Base-by-base conservation (phyloP, 306 rosid genomes). In the Lupinus albus region DNA sequence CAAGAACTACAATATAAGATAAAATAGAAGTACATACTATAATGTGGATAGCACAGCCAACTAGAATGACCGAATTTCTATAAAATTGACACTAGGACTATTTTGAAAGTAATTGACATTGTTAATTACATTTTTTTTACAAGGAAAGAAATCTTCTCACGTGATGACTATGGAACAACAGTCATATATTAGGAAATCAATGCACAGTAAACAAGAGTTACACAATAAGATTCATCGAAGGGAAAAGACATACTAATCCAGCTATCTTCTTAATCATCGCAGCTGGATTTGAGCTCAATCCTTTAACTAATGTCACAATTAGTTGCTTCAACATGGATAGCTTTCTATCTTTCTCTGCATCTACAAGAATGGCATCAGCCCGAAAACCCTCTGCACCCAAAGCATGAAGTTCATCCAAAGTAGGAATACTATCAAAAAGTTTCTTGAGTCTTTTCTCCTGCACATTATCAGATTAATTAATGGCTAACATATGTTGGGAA, bases 201-300 rank as follows among this genome's bases (percentile, higher is more conserved):
- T 16, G 15, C 44, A 45, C 33, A 12, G 33, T 39, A 53, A 67
- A 80, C 52, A 25, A 25, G 47, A 66, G 17, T 53, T 10, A 58
- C 20, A 50, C 39, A 68, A 73, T 9, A 44, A 70, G 71, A 71
- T 49, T 41, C 50, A 61, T 32, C 39, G 18, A 48, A 48, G 32
- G 38, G 47, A 38, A 25, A 25, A 25, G 4, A 74, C 80, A 78
- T 81, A 93, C 99, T 78, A 90, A 70, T 83, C 85, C 94, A 76
- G 97, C 99, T 69, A 93, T 93, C 85, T 93, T 93, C 84, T 90
- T 93, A 71, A 93, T 86, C 83, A 86, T 78, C 1, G 89, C 89
- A 73, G 91, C 86, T 70, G 92, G 91, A 74, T 93, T 90, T 70
- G 99, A 76, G 83, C 47, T 90, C 78, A 93, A 82, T 76, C 99